Conservation (phyloP, 176 grass and related monocot species). For the Metroxylon sagu region DNA sequence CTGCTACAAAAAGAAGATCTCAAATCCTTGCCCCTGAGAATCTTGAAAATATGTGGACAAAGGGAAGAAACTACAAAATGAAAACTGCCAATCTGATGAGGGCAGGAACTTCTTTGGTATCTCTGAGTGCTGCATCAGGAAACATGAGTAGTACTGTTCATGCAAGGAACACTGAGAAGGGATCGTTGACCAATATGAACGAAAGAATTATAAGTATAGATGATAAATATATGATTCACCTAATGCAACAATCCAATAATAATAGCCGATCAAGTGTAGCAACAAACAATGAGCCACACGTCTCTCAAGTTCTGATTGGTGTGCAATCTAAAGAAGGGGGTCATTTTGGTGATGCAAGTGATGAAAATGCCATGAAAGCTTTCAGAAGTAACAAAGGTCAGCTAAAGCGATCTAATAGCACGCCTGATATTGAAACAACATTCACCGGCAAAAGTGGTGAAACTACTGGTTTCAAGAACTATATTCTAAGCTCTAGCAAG, state of each 20-base stretch:
- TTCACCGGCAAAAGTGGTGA: conserved; percentile 35
- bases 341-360: conserved; percentile 26
- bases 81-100: conserved; percentile 48
- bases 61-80: conserved; percentile 94
- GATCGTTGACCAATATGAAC: conserved; percentile 60
- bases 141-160: conserved; percentile 20
- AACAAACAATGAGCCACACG: conserved; percentile 35
- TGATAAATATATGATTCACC: conserved; percentile 90
- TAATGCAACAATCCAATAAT: conserved; percentile 72
- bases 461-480: conserved; percentile 24
- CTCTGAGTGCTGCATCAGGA: conserved; percentile 23
- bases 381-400: conserved; percentile 37
- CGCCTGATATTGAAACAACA: conserved; percentile 75
- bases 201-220: conserved; percentile 67
- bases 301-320: conserved; percentile 30
- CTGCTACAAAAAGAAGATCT: conserved; percentile 85
- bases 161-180: conserved; percentile 34
- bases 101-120: conserved; percentile 23
- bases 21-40: conserved; percentile 95
- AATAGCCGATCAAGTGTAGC: conserved; percentile 34
- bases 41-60: conserved; percentile 99
- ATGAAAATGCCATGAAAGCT: conserved; percentile 27
- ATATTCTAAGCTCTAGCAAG: conserved; percentile 25
- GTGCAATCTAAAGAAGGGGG: conserved; percentile 30
- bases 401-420: conserved; percentile 78